Base-by-base conservation (phyloP, 176 grass and related monocot species). In the Pontederia paniculata region DNA sequence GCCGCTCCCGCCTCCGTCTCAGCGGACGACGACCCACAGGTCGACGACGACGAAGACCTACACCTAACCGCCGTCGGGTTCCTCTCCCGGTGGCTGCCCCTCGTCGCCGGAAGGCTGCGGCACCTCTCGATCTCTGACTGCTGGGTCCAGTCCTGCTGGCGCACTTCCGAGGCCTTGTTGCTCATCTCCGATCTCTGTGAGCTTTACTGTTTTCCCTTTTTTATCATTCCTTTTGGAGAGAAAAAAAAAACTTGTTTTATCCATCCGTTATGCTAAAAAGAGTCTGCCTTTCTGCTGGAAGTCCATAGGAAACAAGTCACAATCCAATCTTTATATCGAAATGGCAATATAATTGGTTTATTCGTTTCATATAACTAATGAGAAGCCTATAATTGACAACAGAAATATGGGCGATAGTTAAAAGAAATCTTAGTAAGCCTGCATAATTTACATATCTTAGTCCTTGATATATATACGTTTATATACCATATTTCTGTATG, bases 111-210 rank as follows among this genome's bases (percentile, higher is more conserved):
- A 8, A 25, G 62, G 45, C 78, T 95, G 12, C 48, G 21, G 15
- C 71, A 74, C 60, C 64, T 95, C 19, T 57, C 68, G 20, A 68
- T 95, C 37, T 58, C 54, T 0, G 84, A 85, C 46, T 85, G 51
- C 69, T 95, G 78, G 84, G 58, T 57, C 28, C 81, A 82, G 75
- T 78, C 81, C 10, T 85, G 81, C 77, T 88, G 81, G 81, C 68
- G 77, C 31, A 76, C 64, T 42, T 80, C 81, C 20, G 80, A 65
- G 58, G 89, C 75, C 8, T 72, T 95, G 8, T 42, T 58, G 52
- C 68, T 88, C 57, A 79, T 88, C 67, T 85, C 69, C 25, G 45
- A 63, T 9, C 65, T 67, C 57, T 95, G 89, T 95, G 43, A 82
- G 69, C 37, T 59, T 58, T 51, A 57, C 47, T 13, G 23, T 10